Conservation (phyloP, 306 rosid species). For the apple (Malus domestica) region ASM211411v1 NC_041791.1:3967001-3967500, state of each 20-base stretch:
- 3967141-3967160: conserved; percentile 98
- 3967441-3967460: conserved; percentile 99
- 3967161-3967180: conserved; percentile 96
- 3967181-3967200: conserved; percentile 99
- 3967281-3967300: background rate
- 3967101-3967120: conserved; percentile 97
- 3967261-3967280: background rate
- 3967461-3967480: conserved; percentile 94
- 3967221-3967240: conserved; percentile 98
- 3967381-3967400: background rate
- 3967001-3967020: background rate
- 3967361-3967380: background rate
- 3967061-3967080: conserved; percentile 2
- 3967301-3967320: background rate
- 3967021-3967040: background rate
- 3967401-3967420: background rate
- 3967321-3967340: background rate
- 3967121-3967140: conserved; percentile 99
- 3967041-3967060: background rate
- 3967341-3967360: background rate
- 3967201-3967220: conserved; percentile 99
- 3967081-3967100: conserved; percentile 99
- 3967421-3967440: conserved; percentile 31
- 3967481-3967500: conserved; percentile 99
- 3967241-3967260: conserved; percentile 19